Percentiles rank a stretch among this genome's conserved stretches.
Conservation (phyloP, 1,284 basidiomycete species). For the Leccinum huronense region DNA sequence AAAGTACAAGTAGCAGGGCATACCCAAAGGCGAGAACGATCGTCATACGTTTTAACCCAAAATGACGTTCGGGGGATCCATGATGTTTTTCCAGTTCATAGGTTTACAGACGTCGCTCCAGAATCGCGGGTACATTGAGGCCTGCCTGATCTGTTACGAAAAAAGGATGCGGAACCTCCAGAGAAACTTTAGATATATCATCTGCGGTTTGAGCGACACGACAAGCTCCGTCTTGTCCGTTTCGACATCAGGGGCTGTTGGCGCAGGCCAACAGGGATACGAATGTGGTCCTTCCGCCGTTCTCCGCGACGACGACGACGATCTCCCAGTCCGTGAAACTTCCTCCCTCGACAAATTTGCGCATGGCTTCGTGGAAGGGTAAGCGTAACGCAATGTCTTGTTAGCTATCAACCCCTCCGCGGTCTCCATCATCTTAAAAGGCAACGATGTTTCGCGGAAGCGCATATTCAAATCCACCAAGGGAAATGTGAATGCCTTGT, state of each 20-base stretch:
- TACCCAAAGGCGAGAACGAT: conserved; percentile 87
- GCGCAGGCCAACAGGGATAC: conserved; percentile 78
- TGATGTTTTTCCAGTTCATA: conserved; percentile 87
- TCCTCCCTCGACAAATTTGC: conserved; percentile 36
- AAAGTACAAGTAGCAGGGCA: no score
- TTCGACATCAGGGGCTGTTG: conserved; percentile 65
- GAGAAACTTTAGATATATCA: conserved; percentile 92
- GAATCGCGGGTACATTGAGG: conserved; percentile 98
- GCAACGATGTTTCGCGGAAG: conserved; percentile 90
- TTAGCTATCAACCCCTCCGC: conserved; percentile 83
- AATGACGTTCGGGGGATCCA: no score
- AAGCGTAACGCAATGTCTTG: conserved; percentile 83
- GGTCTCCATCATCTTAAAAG: conserved; percentile 94
- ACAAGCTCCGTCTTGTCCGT: conserved; percentile 75
- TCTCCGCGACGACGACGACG: conserved; percentile 74
- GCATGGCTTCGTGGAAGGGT: conserved; percentile 74
- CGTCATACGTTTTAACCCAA: conserved; percentile 78
- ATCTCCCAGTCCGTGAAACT: conserved; percentile 96
- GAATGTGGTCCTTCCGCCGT: conserved; percentile 97
- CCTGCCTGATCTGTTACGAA: conserved; percentile 88
- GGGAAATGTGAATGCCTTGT: conserved; percentile 91
- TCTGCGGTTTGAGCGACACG: conserved; percentile 94
- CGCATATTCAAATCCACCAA: conserved; percentile 95
- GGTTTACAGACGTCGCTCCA: conserved; percentile 95
- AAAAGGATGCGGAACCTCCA: conserved; percentile 91